Conservation (phyloP, 768 basidiomycete genomes). For the Neoboletus brunneissimus region DNA sequence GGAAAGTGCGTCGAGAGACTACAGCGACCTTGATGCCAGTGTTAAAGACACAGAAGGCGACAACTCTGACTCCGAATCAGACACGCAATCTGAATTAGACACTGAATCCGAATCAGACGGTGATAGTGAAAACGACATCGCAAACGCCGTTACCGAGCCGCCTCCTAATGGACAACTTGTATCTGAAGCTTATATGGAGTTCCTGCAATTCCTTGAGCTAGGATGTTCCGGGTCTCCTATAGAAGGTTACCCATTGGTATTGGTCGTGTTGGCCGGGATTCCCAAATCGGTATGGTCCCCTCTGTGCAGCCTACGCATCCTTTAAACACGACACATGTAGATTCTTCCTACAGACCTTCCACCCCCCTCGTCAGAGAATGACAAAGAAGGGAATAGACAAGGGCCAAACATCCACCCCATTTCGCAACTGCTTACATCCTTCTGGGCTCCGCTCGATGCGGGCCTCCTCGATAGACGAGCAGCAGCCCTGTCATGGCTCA, state of each 20-base stretch:
- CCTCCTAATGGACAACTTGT: not conserved
- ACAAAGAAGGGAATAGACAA: not conserved
- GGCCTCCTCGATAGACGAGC: conserved; percentile 24
- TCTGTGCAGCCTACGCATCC: not conserved
- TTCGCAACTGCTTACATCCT: conserved; percentile 60
- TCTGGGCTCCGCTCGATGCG: conserved; percentile 77
- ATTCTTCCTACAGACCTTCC: conserved; percentile 25
- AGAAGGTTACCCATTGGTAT: conserved; percentile 77
- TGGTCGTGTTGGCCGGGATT: conserved; percentile 80
- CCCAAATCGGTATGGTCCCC: conserved; percentile 53
- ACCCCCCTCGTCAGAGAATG: not conserved
- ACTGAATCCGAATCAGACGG: conserved; percentile 19
- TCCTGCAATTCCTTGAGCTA: conserved; percentile 72
- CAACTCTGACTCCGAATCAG: conserved; percentile 32
- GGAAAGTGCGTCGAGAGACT: conserved; percentile 12
- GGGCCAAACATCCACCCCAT: conserved; percentile 29
- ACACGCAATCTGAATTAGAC: conserved; percentile 28
- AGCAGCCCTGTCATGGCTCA: conserved; percentile 55
- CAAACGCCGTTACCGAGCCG: conserved; percentile 15
- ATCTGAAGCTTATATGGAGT: conserved; percentile 61
- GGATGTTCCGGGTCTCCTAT: conserved; percentile 79
- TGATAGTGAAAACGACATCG: conserved; percentile 37
- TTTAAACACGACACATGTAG: conserved; percentile 3
- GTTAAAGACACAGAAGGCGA: conserved; percentile 21
- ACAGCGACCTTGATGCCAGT: conserved; percentile 30